A percentile compares a stretch with the other conserved stretches of the same genome.
Conservation (phyloP, 768 basidiomycete species). For the Lactifluus subvellereus region DNA sequence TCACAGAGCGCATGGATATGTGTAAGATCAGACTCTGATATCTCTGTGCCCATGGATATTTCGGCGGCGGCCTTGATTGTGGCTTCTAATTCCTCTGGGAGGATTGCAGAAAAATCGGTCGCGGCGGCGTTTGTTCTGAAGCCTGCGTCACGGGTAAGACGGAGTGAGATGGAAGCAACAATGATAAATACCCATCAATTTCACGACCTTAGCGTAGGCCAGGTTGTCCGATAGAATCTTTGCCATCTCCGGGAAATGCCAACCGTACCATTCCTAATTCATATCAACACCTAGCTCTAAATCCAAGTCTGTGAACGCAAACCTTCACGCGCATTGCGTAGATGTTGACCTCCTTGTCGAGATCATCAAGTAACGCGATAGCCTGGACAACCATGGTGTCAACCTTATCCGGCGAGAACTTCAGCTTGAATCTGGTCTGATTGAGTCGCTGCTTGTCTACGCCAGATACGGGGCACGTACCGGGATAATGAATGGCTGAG, state of each 20-base stretch:
- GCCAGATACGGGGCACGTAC: constrained; percentile 37
- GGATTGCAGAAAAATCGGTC: constrained; percentile 81
- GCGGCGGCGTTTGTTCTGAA: constrained; percentile 90
- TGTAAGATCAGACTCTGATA: constrained; percentile 92
- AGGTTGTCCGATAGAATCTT: constrained; percentile 98
- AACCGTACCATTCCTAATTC: constrained; percentile 98
- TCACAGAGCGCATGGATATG: constrained; percentile 97
- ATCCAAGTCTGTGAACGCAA: background rate
- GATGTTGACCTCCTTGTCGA: constrained; percentile 99
- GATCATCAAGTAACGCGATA: constrained; percentile 93
- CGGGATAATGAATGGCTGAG: constrained; percentile 94
- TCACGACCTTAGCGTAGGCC: constrained; percentile 93
- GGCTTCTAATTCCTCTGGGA: constrained; percentile 96
- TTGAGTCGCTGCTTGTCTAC: background rate
- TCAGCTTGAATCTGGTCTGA: constrained; percentile 82
- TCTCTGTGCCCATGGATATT: constrained; percentile 99
- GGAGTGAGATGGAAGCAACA: background rate
- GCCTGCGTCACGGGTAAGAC: constrained; percentile 39
- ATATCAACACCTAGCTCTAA: background rate
- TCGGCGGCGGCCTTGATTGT: constrained; percentile 93
- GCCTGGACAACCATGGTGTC: constrained; percentile 99
- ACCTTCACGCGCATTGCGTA: constrained; percentile 99
- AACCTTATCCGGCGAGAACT: constrained; percentile 99
- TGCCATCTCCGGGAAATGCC: constrained; percentile 99
- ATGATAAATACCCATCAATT: constrained; percentile 66